Conservation (phyloP, 1,139 yeast species). For the Pneumocystis carinii region DNA sequence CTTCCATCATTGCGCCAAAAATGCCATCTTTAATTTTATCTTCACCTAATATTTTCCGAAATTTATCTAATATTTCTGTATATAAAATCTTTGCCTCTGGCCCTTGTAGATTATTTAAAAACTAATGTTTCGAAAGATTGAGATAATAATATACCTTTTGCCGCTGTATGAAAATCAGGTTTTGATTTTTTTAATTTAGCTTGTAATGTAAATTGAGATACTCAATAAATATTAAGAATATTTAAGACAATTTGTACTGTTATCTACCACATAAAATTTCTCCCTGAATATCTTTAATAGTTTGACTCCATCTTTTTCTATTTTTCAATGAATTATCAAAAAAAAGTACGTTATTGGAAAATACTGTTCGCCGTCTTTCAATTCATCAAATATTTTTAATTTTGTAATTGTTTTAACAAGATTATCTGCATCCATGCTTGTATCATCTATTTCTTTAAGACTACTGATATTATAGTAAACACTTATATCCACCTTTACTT, state of each 20-base stretch:
- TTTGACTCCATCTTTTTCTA: slow-evolving; percentile 40
- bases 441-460: slow-evolving; percentile 58
- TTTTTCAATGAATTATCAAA: neutral
- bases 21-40: slow-evolving; percentile 75
- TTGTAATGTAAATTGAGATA: slow-evolving; percentile 78
- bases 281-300: slow-evolving; percentile 37
- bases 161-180: slow-evolving; percentile 16
- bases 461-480: neutral
- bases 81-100: slow-evolving; percentile 52
- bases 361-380: slow-evolving; percentile 27
- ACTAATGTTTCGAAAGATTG: neutral
- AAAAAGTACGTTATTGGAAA: neutral
- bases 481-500: slow-evolving; percentile 46
- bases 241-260: neutral
- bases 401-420: slow-evolving; percentile 49
- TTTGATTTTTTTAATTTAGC: slow-evolving; percentile 28
- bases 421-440: slow-evolving; percentile 52
- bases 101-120: neutral
- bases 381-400: slow-evolving; percentile 59
- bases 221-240: slow-evolving; percentile 20
- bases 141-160: slow-evolving; percentile 17
- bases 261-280: slow-evolving; percentile 36
- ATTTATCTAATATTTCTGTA: slow-evolving; percentile 38
- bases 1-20: slow-evolving; percentile 98
- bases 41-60: slow-evolving; percentile 32